phyloP scores from a whole-genome alignment of 2,329 filamentous ascomycete genomes.

The Grosmannia huntii region DNA sequence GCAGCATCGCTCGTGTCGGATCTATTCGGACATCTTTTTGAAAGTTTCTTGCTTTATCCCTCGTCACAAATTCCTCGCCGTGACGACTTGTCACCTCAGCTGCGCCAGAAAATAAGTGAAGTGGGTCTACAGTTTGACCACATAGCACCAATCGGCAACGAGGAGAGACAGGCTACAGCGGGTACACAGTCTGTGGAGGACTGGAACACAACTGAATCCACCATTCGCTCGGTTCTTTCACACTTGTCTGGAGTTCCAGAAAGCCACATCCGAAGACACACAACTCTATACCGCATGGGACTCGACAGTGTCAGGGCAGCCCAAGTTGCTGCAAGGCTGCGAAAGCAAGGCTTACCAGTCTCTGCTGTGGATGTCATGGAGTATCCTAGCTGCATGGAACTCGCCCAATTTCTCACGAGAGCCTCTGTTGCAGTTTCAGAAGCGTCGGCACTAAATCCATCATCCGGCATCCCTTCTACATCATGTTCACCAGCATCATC shows the following conservation, averaged over 20 bases:
- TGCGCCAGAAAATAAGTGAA: neutral
- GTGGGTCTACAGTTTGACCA: neutral
- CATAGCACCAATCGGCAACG: neutral
- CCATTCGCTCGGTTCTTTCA: conserved; percentile 43
- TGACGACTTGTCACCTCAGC: neutral
- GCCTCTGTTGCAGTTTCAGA: neutral
- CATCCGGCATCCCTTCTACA: neutral
- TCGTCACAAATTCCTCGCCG: conserved; percentile 6
- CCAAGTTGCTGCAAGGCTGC: conserved; percentile 60
- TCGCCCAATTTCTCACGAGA: conserved; percentile 3
- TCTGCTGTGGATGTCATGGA: conserved; percentile 66
- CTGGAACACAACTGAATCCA: conserved; percentile 39
- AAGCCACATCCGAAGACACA: conserved; percentile 41
- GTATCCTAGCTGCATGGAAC: conserved; percentile 28
- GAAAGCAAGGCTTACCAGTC: conserved; percentile 42
- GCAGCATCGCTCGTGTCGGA: neutral
- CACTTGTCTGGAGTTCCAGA: conserved; percentile 40
- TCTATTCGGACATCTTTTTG: conserved; percentile 9
- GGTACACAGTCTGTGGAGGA: conserved; percentile 6
- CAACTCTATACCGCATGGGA: conserved; percentile 77
- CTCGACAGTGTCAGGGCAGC: conserved; percentile 81
- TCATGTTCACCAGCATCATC: neutral
- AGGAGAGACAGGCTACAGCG: neutral
- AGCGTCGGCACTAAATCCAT: neutral
- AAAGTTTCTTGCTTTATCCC: conserved; percentile 2